Conservation (phyloP, 2,329 filamentous ascomycete genomes). For the Neopestalotiopsis clavispora region DNA sequence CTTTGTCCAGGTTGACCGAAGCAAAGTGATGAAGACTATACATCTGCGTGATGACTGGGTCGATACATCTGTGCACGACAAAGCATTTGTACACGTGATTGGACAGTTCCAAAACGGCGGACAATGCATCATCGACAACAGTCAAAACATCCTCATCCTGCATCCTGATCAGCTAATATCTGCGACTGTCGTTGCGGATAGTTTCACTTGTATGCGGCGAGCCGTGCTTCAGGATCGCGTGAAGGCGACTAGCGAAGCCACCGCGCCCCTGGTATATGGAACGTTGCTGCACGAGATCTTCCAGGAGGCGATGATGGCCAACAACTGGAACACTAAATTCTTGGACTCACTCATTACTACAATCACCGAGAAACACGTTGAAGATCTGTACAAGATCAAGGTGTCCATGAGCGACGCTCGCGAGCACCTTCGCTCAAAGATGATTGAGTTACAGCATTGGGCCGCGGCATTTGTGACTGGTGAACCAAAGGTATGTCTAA, state of each 20-base stretch:
- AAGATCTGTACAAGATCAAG: constrained; percentile 88
- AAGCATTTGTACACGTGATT: constrained; percentile 85
- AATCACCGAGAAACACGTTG: constrained; percentile 77
- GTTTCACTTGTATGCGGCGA: constrained; percentile 87
- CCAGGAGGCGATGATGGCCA: constrained; percentile 83
- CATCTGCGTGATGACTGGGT: constrained; percentile 86
- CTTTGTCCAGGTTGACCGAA: constrained; percentile 79
- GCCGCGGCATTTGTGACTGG: constrained; percentile 78
- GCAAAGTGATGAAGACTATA: constrained; percentile 68
- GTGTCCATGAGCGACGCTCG: constrained; percentile 74
- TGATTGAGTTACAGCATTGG: constrained; percentile 83
- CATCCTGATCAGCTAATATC: constrained; percentile 96
- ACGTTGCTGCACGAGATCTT: constrained; percentile 95
- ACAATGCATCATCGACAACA: constrained; percentile 82
- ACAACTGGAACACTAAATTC: constrained; percentile 77
- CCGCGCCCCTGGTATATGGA: constrained; percentile 85
- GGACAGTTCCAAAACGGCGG: constrained; percentile 74
- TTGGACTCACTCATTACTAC: constrained; percentile 69
- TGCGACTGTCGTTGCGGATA: constrained; percentile 94
- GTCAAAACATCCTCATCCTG: constrained; percentile 82
- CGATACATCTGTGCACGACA: constrained; percentile 75
- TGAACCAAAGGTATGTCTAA: constrained; percentile 64
- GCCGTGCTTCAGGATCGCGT: constrained; percentile 94
- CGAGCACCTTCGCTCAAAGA: constrained; percentile 82
- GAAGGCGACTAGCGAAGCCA: constrained; percentile 84